These are phyloP conservation scores for Ascochyta lentis DNA, from an alignment of 2,329 filamentous ascomycete genomes.

Conservation along the genomic window DNA sequence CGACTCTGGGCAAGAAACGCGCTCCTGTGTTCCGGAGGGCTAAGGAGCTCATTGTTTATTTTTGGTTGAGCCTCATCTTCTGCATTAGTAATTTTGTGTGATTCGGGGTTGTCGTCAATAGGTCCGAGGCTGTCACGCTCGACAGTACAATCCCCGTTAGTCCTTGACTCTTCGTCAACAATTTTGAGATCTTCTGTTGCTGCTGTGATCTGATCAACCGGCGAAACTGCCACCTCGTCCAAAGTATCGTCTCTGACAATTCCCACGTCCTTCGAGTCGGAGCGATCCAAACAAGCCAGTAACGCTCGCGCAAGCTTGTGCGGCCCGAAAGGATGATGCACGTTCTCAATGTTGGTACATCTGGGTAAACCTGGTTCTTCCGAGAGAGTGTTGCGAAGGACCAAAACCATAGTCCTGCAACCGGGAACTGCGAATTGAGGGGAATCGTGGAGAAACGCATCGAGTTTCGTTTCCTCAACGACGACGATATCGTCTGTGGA, in stretches of 20 bases:
- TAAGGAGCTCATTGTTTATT: background rate
- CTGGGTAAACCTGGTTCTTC: background rate
- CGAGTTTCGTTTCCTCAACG: conserved; percentile 2
- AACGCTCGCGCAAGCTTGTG: conserved; percentile 48
- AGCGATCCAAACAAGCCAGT: conserved; percentile 33
- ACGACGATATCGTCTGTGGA: conserved; percentile 3
- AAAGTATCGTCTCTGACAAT: background rate
- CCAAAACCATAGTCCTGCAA: conserved; percentile 7
- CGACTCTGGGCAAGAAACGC: background rate
- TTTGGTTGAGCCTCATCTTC: background rate
- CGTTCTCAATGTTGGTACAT: conserved; percentile 40
- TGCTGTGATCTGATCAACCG: background rate
- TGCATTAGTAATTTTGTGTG: background rate
- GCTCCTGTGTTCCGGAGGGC: background rate
- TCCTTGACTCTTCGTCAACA: background rate
- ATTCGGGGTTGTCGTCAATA: background rate
- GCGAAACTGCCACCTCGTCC: no score
- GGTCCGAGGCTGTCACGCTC: background rate
- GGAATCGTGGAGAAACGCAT: background rate
- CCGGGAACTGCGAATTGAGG: background rate
- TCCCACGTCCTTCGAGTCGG: background rate
- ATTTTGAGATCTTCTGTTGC: background rate
- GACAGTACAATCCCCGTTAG: background rate
- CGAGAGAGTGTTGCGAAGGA: conserved; percentile 1
- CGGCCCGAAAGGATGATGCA: conserved; percentile 50